phyloP scores from a whole-genome alignment of 2,329 filamentous ascomycete genomes.

The Coleophoma eucalyptorum region DNA sequence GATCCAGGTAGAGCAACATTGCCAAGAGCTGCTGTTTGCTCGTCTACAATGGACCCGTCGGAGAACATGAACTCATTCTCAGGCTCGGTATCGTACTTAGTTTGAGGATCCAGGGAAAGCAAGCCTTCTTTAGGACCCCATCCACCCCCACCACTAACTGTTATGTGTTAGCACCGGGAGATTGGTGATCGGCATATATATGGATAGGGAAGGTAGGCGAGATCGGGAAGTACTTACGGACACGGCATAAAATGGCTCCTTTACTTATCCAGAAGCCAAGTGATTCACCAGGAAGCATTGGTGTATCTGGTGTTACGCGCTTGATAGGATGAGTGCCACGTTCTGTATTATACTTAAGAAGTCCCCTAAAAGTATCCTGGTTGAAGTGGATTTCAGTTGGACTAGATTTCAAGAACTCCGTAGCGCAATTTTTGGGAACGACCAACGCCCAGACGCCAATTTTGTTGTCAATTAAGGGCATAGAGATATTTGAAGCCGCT shows the following conservation, averaged over 20 bases:
- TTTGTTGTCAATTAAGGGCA: conserved; percentile 27
- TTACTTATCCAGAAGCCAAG: conserved; percentile 15
- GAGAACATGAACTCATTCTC: conserved; percentile 50
- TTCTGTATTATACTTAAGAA: not conserved
- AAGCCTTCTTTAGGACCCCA: conserved; percentile 81
- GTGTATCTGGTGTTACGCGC: not conserved
- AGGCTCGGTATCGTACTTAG: conserved; percentile 42
- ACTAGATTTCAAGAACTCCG: not conserved
- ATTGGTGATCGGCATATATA: not conserved
- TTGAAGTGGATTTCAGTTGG: conserved; percentile 2
- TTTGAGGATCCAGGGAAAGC: conserved; percentile 72
- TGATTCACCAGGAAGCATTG: not conserved
- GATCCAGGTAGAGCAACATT: conserved; percentile 61
- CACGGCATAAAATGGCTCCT: conserved; percentile 22
- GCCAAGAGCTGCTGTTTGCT: conserved; percentile 34
- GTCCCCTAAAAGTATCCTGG: not conserved
- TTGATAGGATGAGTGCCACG: not conserved
- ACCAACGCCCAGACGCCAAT: conserved; percentile 73
- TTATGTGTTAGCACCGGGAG: conserved; percentile 10
- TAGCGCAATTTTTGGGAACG: conserved; percentile 37
- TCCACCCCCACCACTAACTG: conserved; percentile 77
- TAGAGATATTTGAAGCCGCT: conserved; percentile 14
- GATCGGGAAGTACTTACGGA: conserved; percentile 19
- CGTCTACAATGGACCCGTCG: conserved; percentile 21
- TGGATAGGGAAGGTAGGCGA: too few species aligned